A percentile compares a stretch with the other conserved stretches of the same genome.
These are phyloP conservation scores for Aureobasidium subglaciale DNA, from an alignment of 2,329 filamentous ascomycete species.

Conservation along the genomic window DNA sequence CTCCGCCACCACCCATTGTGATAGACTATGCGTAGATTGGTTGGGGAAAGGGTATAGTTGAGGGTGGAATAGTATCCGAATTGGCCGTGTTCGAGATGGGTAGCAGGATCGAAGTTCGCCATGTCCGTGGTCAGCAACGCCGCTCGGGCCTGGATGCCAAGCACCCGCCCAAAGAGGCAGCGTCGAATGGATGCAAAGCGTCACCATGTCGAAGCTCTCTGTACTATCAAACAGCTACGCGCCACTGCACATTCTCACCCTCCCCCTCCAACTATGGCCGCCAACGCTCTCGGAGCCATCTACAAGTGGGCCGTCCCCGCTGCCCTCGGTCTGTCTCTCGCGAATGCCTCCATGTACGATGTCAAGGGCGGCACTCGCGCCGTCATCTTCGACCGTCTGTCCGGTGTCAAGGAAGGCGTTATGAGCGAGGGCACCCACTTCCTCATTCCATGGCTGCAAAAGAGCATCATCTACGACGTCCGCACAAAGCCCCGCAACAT, in stretches of 20 bases:
- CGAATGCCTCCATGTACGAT: constrained; percentile 85
- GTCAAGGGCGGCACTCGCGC: constrained; percentile 90
- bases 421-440: constrained; percentile 97
- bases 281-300: constrained; percentile 51
- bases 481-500: constrained; percentile 97
- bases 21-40: constrained; percentile 1
- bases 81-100: background rate
- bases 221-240: background rate
- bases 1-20: constrained; percentile 37
- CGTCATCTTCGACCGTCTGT: constrained; percentile 93
- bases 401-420: constrained; percentile 87
- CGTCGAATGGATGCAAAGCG: constrained; percentile 5
- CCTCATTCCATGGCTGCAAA: constrained; percentile 90
- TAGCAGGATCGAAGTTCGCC: constrained; percentile 14
- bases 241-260: background rate
- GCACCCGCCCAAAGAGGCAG: constrained; percentile 3
- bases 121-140: constrained; percentile 11
- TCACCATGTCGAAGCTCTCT: constrained; percentile 3
- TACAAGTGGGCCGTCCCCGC: constrained; percentile 68
- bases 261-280: constrained; percentile 22
- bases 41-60: background rate
- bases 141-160: constrained; percentile 10
- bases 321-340: constrained; percentile 58
- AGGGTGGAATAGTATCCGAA: background rate
- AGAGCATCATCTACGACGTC: constrained; percentile 91